Percentiles rank a stretch among this genome's conserved stretches.
phyloP scores from a whole-genome alignment of 305 asterid genomes.

The Rubia balearica region DNA sequence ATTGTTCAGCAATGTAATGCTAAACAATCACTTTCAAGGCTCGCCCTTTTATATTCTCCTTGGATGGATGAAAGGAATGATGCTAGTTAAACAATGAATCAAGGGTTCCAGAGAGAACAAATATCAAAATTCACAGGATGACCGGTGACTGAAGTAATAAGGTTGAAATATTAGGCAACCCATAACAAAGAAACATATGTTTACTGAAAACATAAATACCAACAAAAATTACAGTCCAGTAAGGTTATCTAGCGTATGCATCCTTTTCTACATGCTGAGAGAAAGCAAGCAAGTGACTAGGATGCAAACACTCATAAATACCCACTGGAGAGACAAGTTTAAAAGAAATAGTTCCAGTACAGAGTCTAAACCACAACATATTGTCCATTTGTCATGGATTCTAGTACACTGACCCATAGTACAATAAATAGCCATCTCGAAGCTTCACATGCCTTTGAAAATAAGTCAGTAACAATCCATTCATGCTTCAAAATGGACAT shows the following conservation, averaged over 20 bases:
- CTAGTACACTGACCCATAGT: not conserved
- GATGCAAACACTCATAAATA: not conserved
- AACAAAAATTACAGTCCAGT: not conserved
- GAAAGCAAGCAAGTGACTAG: not conserved
- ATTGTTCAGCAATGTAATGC: not conserved
- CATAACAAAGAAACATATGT: not conserved
- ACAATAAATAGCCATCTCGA: not conserved
- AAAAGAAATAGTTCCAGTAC: not conserved
- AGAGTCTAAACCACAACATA: not conserved
- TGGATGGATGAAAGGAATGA: not conserved
- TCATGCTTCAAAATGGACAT: not conserved
- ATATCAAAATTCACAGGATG: not conserved
- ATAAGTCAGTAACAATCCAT: not conserved
- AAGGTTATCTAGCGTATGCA: not conserved
- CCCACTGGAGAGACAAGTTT: not conserved
- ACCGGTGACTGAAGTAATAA: not conserved
- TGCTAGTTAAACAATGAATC: not conserved
- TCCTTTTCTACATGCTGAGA: not conserved
- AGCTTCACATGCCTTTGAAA: not conserved
- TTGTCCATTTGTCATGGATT: not conserved
- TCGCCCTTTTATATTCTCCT: not conserved
- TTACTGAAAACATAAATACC: not conserved
- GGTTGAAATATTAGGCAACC: not conserved
- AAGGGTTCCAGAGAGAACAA: not conserved
- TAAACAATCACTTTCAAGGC: not conserved